A percentile compares a stretch with the other conserved stretches of the same genome.
These are phyloP conservation scores for Xylariaceae sp. DNA, from an alignment of 2,329 filamentous ascomycete genomes.

Conservation along the genomic window DNA sequence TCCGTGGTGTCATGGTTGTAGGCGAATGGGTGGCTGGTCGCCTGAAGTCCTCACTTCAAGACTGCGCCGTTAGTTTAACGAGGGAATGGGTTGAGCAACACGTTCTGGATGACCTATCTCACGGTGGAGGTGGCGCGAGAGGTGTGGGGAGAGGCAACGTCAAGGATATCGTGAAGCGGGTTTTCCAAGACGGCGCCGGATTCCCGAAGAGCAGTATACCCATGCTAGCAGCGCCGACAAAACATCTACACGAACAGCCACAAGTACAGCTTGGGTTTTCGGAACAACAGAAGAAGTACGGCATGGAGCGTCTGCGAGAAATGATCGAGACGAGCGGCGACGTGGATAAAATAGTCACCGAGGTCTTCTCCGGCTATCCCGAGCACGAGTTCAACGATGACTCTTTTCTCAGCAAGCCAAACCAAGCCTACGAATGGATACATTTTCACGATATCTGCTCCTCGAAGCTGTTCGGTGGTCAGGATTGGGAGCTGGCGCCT, in stretches of 20 bases:
- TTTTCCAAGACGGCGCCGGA: slow-evolving; percentile 74
- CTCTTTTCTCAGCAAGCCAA: slow-evolving; percentile 78
- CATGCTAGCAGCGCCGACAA: slow-evolving; percentile 37
- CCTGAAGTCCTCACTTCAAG: slow-evolving; percentile 47
- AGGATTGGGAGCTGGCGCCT: slow-evolving; percentile 86
- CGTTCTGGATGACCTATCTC: slow-evolving; percentile 60
- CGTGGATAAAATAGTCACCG: slow-evolving; percentile 69
- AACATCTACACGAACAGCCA: slow-evolving; percentile 49
- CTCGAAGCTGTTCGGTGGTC: slow-evolving; percentile 69
- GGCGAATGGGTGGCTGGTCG: slow-evolving; percentile 80
- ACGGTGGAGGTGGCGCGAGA: slow-evolving; percentile 65
- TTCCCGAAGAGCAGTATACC: slow-evolving; percentile 57
- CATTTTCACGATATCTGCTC: slow-evolving; percentile 86
- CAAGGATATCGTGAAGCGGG: slow-evolving; percentile 70
- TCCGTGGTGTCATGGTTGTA: slow-evolving; percentile 79
- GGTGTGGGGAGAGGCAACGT: slow-evolving; percentile 66
- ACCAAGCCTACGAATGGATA: slow-evolving; percentile 81
- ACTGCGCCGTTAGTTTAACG: slow-evolving; percentile 51
- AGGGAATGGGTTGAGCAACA: slow-evolving; percentile 72
- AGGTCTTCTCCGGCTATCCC: slow-evolving; percentile 83
- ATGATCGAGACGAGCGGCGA: slow-evolving; percentile 78
- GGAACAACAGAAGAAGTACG: slow-evolving; percentile 65
- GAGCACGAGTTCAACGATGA: slow-evolving; percentile 90
- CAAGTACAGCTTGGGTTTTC: slow-evolving; percentile 62
- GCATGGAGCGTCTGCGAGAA: slow-evolving; percentile 65